These are phyloP conservation scores for Escovopsis sp. DNA, from an alignment of 2,329 filamentous ascomycete species.

Conservation along the genomic window DNA sequence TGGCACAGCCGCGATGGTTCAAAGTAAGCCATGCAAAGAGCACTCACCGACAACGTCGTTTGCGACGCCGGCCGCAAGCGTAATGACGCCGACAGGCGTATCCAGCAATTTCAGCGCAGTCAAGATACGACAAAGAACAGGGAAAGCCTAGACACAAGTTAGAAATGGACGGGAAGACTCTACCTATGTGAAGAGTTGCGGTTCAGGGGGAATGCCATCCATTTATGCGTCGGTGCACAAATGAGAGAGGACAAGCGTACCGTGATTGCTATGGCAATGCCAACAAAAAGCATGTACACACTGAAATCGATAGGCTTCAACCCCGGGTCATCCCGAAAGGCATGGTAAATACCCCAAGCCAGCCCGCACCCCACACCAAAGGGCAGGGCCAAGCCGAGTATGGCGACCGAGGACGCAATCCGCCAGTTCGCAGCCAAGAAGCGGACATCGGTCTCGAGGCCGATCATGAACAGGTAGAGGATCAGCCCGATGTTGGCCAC, in stretches of 20 bases:
- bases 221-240: slow-evolving; percentile 87
- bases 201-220: slow-evolving; percentile 46
- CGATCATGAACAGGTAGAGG: slow-evolving; percentile 76
- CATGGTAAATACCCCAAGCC: slow-evolving; percentile 63
- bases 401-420: slow-evolving; percentile 59
- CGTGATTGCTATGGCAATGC: slow-evolving; percentile 86
- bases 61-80: slow-evolving; percentile 77
- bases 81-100: slow-evolving; percentile 74
- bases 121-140: slow-evolving; percentile 84
- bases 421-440: slow-evolving; percentile 69
- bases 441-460: slow-evolving; percentile 70
- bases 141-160: slow-evolving; percentile 45
- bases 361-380: slow-evolving; percentile 72
- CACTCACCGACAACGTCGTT: slow-evolving; percentile 52
- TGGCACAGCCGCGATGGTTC: too few relatives aligned
- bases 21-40: not conserved
- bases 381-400: slow-evolving; percentile 66
- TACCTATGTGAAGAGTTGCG: not conserved
- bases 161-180: too few relatives aligned
- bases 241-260: slow-evolving; percentile 55
- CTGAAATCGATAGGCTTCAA: slow-evolving; percentile 31
- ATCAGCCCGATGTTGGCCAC: slow-evolving; percentile 74
- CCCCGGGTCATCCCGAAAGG: slow-evolving; percentile 40
- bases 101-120: slow-evolving; percentile 76
- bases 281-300: slow-evolving; percentile 58